These are phyloP conservation scores for Trichophyton mentagrophytes DNA, from an alignment of 2,329 filamentous ascomycete genomes.

Conservation along the genomic window DNA sequence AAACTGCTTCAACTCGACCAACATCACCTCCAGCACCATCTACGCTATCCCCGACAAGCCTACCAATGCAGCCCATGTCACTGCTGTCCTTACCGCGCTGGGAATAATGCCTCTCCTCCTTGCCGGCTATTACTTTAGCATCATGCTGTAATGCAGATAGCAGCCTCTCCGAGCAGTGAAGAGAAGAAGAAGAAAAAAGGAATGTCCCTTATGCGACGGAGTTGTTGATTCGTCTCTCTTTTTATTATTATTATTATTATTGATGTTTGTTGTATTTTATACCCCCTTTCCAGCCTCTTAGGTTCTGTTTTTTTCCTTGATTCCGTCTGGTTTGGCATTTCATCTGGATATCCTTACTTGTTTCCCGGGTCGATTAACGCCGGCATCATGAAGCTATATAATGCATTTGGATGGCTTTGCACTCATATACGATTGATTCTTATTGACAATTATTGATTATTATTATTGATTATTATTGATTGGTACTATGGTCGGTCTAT, in stretches of 20 bases:
- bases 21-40: constrained; percentile 40
- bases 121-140: constrained; percentile 8
- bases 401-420: neutral
- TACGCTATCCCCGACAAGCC: constrained; percentile 9
- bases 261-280: constrained; percentile 1
- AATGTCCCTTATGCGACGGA: neutral
- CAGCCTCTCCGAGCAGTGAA: neutral
- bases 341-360: neutral
- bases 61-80: constrained; percentile 1
- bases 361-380: neutral
- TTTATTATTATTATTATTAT: too few relatives aligned
- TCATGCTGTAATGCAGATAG: neutral
- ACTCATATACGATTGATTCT: too few relatives aligned
- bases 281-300: neutral
- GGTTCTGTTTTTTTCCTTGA: neutral
- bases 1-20: constrained; percentile 80
- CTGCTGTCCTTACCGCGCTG: constrained; percentile 12
- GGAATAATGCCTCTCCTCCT: constrained; percentile 20
- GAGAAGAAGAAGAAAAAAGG: neutral
- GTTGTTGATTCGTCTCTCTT: neutral
- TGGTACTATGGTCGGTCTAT: too few relatives aligned
- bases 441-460: too few relatives aligned
- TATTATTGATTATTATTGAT: too few relatives aligned
- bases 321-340: neutral
- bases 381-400: neutral